Evolutionary conservation across 2,329 filamentous ascomycete species (phyloP), one percentile per base, ranked within the genome.

Genomic region (Sclerotinia nivalis): DNA sequence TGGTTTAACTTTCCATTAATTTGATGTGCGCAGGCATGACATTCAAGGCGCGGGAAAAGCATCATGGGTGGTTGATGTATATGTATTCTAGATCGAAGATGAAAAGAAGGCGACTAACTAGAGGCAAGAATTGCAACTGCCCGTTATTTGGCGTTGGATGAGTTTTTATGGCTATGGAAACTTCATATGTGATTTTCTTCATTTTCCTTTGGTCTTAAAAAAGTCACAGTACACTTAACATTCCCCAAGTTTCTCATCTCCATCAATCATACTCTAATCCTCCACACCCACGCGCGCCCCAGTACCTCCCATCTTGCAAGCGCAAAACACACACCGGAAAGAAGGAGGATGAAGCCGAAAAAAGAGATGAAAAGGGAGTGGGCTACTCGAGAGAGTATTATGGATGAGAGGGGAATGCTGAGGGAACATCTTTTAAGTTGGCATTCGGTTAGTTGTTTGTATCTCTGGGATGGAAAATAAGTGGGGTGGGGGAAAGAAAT

Each of bases 21-120:
- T 40, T 52, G 15, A 52, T 43, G n/a, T 34, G 18, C 22, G 43
- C n/a, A 43, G 25, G 47, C n/a, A 40, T 52, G 47, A 40, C 20
- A 65, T 20, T 65, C 28, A 34, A 25, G n/a, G n/a, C 13, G 18
- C n/a, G 47, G 34, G 47, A 9, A 65, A 37, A 22, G 1, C 61
- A 43, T 52, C 9, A 62, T 62, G 4, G 15, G 15, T 50, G n/a
- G 31, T n/a, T 13, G 60, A 49, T 50, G 22, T 50, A 37, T 50
- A 22, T 52, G 31, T 65, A 65, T 65, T 52, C 34, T 64, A 65
- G 34, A 49, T 43, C 10, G n/a, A 28, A 20, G 31, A 61, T 61
- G 10, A 22, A 13, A 37, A n/a, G 47, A 50, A 65, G 61, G 9
- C 20, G 22, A 40, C n/a, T 22, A 28, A 43, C 20, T 50, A 28